A percentile compares a stretch with the other conserved stretches of the same genome.
Evolutionary conservation across 2,329 filamentous ascomycete genomes (phyloP).

Genomic region (Hymenoscyphus albidus): DNA sequence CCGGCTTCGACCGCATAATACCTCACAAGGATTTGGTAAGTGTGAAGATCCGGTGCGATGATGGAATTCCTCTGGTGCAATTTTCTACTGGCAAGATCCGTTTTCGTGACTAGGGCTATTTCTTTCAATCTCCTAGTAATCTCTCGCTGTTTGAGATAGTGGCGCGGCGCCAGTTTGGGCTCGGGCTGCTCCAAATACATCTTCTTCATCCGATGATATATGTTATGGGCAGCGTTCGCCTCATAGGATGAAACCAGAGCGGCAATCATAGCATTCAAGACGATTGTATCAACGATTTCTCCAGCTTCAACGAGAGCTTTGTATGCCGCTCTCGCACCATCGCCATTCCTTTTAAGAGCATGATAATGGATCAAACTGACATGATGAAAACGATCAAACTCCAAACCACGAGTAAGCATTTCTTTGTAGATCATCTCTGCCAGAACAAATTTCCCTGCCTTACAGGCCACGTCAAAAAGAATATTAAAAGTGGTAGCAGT

Average conservation of each 20-base stretch:
- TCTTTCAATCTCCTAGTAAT: constrained; percentile 55
- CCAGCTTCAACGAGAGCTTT: constrained; percentile 77
- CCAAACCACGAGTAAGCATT: constrained; percentile 66
- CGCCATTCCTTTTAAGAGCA: constrained; percentile 69
- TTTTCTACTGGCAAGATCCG: constrained; percentile 51
- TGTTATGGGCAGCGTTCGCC: constrained; percentile 68
- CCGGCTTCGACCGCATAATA: constrained; percentile 68
- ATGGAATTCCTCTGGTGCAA: constrained; percentile 58
- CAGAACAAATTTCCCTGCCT: constrained; percentile 76
- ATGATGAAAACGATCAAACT: constrained; percentile 74
- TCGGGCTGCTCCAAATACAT: constrained; percentile 23
- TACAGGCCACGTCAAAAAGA: constrained; percentile 82
- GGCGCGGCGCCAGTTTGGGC: constrained; percentile 33
- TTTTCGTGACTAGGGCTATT: constrained; percentile 51
- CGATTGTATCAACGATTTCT: constrained; percentile 82
- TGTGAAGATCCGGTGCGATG: constrained; percentile 70
- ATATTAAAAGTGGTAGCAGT: constrained; percentile 89
- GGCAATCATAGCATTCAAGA: constrained; percentile 81
- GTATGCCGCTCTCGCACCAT: constrained; percentile 73
- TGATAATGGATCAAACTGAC: constrained; percentile 80
- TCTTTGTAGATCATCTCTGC: constrained; percentile 83
- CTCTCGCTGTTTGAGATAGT: constrained; percentile 34
- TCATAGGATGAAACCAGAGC: constrained; percentile 76
- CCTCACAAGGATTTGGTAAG: constrained; percentile 74
- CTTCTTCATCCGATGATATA: constrained; percentile 80